Percentiles rank a stretch among this genome's conserved stretches.
These are phyloP conservation scores for Talaromyces sp. DNA, from an alignment of 2,329 filamentous ascomycete species.

Conservation along the genomic window DNA sequence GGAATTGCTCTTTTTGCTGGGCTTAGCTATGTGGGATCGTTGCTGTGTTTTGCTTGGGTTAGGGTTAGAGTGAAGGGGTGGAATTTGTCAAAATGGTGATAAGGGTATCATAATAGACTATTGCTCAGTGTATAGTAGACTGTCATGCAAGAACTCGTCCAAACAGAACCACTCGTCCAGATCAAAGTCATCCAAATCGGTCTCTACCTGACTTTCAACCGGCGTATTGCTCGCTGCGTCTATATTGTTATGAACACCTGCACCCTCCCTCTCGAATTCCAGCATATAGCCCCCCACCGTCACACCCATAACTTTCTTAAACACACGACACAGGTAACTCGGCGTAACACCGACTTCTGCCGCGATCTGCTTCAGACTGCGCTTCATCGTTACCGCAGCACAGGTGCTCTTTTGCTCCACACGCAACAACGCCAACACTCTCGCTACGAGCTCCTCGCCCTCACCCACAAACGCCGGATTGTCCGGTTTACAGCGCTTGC, in stretches of 20 bases:
- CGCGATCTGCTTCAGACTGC: conserved; percentile 42
- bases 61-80: conserved; percentile 14
- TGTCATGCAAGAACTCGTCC: conserved; percentile 5
- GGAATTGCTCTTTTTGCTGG: conserved; percentile 20
- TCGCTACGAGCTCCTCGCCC: conserved; percentile 26
- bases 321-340: conserved; percentile 51
- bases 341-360: conserved; percentile 44
- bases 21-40: conserved; percentile 15
- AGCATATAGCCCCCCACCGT: conserved; percentile 36
- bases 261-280: background rate
- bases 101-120: too few species aligned
- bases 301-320: conserved; percentile 46
- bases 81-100: conserved; percentile 13
- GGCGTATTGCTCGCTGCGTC: too few species aligned
- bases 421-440: conserved; percentile 20
- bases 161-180: conserved; percentile 8
- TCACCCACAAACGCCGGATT: conserved; percentile 28
- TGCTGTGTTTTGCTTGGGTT: conserved; percentile 14
- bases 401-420: conserved; percentile 11
- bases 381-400: conserved; percentile 16
- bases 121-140: background rate
- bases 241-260: background rate
- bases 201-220: background rate
- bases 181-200: conserved; percentile 4
- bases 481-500: conserved; percentile 50